Conservation (phyloP, 1,284 basidiomycete genomes). For the Paramarasmius palmivorus region DNA sequence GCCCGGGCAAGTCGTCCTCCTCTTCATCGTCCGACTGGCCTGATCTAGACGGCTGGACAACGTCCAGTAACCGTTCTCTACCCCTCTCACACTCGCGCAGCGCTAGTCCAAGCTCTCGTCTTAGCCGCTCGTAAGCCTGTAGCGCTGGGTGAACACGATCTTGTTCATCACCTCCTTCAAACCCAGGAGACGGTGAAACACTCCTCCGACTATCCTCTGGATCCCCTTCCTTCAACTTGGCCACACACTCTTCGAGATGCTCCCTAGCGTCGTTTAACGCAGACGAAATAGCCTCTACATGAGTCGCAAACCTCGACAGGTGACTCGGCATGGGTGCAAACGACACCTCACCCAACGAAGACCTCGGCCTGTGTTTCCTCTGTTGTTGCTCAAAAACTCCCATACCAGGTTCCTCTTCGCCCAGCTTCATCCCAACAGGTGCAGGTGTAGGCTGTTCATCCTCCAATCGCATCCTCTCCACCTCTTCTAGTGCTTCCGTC, state of each 20-base stretch:
- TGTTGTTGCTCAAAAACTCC: not conserved
- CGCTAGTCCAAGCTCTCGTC: conserved; percentile 14
- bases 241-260: conserved; percentile 60
- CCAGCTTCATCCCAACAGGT: not conserved
- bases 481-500: conserved; percentile 58
- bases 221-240: conserved; percentile 45
- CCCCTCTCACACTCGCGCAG: conserved; percentile 69
- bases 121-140: conserved; percentile 25
- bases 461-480: conserved; percentile 46
- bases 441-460: conserved; percentile 44
- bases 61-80: conserved; percentile 57
- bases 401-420: not conserved
- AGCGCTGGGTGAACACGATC: conserved; percentile 46
- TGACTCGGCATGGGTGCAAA: conserved; percentile 74
- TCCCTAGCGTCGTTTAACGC: conserved; percentile 69
- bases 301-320: conserved; percentile 64
- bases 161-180: conserved; percentile 12
- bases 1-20: conserved; percentile 48
- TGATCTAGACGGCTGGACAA: conserved; percentile 46
- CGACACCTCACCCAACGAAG: conserved; percentile 36
- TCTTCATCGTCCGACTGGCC: conserved; percentile 33
- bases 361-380: conserved; percentile 3
- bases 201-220: not conserved
- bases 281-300: conserved; percentile 65
- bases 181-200: not conserved